Base-by-base conservation (phyloP, 2,329 filamentous ascomycete species). In the Talaromyces sp. region DNA sequence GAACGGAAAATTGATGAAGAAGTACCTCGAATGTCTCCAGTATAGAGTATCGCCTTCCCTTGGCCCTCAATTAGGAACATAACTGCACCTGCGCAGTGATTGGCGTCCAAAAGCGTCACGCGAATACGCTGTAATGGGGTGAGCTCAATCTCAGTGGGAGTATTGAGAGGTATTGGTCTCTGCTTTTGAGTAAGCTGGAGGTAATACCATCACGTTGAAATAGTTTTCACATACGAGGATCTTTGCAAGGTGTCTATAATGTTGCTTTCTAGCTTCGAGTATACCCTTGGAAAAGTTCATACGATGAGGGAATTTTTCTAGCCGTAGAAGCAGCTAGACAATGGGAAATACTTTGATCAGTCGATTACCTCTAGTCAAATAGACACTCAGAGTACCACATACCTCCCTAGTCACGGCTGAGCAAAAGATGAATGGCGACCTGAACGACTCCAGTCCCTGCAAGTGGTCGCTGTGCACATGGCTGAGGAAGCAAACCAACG, bases 381-480 rank as follows among this genome's bases (percentile, higher is more conserved):
- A 39, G 50, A 15, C 22, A 5, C 17, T 11, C 17, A 39, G 5
- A 25, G 5, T 2, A 37, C 37, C 56, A 60, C 67, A 54, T 73
- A 83, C 88, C 75, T 93, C 89, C 68, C 86, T 86, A 0, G 93
- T 97, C 0, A 91, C 90, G 0, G 90, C 84, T 1, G 93, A 97
- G 79, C 93, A 97, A 77, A 97, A 97, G 22, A 98, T 87, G 72
- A 97, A 97, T 0, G 92, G 90, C 33, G 90, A 87, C 54, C 87
- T 86, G 62, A 93, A 83, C 13, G 84, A 86, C 70, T 96, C 92
- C 1, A 97, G 83, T 0, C 94, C 93, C 41, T 85, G 84, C 1
- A 97, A 84, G 77, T 97, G 94, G 71, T 97, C 93, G 68, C 90
- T 96, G 74, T 97, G 94, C 2, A 96, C 88, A 84, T 98, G 94